Percentiles rank a stretch among this genome's conserved stretches.
These are phyloP conservation scores for Daucus carota DNA, from an alignment of 129 eudicot species.

Conservation along the genomic window DH1_v3.0 NC_030389.2:44743501-44744000, in stretches of 20 bases:
- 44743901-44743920: no score
- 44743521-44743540: no score
- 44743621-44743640: no score
- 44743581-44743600: conserved; percentile 14
- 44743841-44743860: not conserved
- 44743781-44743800: not conserved
- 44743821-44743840: not conserved
- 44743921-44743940: no score
- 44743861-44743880: not conserved
- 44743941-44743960: no score
- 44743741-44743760: conserved; percentile 9
- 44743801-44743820: not conserved
- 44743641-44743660: not conserved
- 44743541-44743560: not conserved
- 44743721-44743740: conserved; percentile 4
- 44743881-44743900: not conserved
- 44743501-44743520: no score
- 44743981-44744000: no score
- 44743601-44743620: conserved; percentile 2
- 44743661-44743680: not conserved
- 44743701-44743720: not conserved
- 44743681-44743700: not conserved
- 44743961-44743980: no score
- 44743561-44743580: conserved; percentile 2
- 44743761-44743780: not conserved